These are phyloP conservation scores for Mortierella sp. DNA, from an alignment of 371 early-diverging fungal species.

Conservation along the genomic window DNA sequence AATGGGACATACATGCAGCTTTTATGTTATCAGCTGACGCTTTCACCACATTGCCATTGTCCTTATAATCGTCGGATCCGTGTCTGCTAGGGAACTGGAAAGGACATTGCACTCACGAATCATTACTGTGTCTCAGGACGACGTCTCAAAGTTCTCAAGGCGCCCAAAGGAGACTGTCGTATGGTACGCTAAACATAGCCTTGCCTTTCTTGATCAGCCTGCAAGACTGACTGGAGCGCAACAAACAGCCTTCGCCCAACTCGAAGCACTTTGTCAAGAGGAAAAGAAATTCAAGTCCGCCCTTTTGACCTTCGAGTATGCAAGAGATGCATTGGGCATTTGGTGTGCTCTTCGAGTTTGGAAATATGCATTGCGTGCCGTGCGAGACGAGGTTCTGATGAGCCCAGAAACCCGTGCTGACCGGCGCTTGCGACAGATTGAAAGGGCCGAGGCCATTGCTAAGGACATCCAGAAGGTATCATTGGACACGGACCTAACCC, in stretches of 20 bases:
- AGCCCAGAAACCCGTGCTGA: background rate
- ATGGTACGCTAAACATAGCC: background rate
- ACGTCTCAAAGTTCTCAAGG: constrained; percentile 3
- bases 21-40: too few relatives aligned
- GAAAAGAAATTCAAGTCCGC: constrained; percentile 7
- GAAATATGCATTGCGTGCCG: constrained; percentile 54
- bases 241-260: background rate
- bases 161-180: constrained; percentile 12
- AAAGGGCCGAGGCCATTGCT: constrained; percentile 8
- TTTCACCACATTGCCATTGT: too few relatives aligned
- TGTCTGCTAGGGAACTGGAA: constrained; percentile 16
- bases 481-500: constrained; percentile 8
- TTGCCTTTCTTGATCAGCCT: background rate
- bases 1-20: too few relatives aligned
- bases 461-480: constrained; percentile 12
- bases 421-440: background rate
- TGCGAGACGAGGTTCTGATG: constrained; percentile 14
- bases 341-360: constrained; percentile 72
- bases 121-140: constrained; percentile 21
- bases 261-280: constrained; percentile 34
- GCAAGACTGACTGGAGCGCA: constrained; percentile 53
- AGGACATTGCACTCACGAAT: constrained; percentile 9
- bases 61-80: too few relatives aligned
- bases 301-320: background rate
- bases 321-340: constrained; percentile 62